These are phyloP conservation scores for Oryza coarctata DNA, from an alignment of 176 grass and related monocot genomes.

Conservation along the genomic window DNA sequence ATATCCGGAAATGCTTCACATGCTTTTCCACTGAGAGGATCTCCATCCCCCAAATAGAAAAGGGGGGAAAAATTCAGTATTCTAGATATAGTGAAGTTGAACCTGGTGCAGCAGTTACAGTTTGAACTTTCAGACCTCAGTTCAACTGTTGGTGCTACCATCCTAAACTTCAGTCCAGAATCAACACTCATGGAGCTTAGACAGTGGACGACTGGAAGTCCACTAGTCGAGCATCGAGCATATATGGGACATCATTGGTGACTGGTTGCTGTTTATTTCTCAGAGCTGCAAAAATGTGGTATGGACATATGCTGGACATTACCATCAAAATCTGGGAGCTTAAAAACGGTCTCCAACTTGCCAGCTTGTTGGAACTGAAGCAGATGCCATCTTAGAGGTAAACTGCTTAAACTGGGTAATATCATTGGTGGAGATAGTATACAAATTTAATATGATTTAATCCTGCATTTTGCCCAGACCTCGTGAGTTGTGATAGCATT, in stretches of 20 bases:
- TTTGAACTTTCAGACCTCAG: background rate
- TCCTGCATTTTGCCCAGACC: background rate
- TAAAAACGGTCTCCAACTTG: background rate
- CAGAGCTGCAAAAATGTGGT: background rate
- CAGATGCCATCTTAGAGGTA: background rate
- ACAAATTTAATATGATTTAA: background rate
- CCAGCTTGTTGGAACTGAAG: background rate
- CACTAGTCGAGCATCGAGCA: background rate
- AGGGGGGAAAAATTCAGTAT: background rate
- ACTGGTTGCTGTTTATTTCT: background rate
- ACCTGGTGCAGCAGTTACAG: background rate
- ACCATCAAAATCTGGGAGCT: background rate
- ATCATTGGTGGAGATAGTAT: background rate
- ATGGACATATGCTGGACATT: background rate
- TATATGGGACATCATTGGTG: background rate
- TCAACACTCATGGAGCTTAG: background rate
- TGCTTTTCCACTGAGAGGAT: background rate
- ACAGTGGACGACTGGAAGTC: background rate
- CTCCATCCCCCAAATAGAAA: background rate
- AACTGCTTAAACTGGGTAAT: background rate
- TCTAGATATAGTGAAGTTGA: background rate
- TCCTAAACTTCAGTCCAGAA: conserved; percentile 1
- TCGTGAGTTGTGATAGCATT: background rate
- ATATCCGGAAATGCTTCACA: background rate
- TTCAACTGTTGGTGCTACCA: background rate